Base-by-base conservation (phyloP, 306 rosid genomes). In the Acacia acuminata region DNA sequence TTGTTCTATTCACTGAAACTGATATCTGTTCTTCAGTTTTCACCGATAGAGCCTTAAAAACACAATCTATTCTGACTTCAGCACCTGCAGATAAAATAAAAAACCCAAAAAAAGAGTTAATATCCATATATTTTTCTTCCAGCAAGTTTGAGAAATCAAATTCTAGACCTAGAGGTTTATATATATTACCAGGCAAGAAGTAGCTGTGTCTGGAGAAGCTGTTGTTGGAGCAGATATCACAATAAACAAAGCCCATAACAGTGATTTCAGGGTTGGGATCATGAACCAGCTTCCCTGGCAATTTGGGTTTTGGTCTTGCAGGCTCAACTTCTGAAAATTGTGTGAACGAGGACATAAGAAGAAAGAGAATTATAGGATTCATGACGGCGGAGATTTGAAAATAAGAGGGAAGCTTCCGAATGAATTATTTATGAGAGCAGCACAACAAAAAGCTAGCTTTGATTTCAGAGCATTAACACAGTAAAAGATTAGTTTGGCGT, bases 211-310 rank as follows among this genome's bases (percentile, higher is more conserved):
- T 85, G 79, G 99, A 86, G 85, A 96, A 96, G 89, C 84, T 92
- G 85, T 93, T 93, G 89, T 90, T 95, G 88, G 90, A 92, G 94
- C 99, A 95, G 85, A 76, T 93, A 83, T 93, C 99, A 79, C 99
- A 95, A 47, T 93, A 95, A 81, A 95, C 99, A 83, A 93, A 91
- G 47, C 99, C 99, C 99, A 93, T 95, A 0, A 95, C 98, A 78
- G 94, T 86, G 77, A 95, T 95, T 76, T 93, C 94, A 42, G 97
- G 87, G 84, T 50, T 86, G 30, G 88, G 66, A 36, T 38, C 42
- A 38, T 12, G 5, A 73, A 43, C 68, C 34, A 87, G 24, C 81
- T 82, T 87, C 79, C 79, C 85, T 32, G 82, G 79, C 7, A 76
- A 72, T 55, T 79, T 87, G 53, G 85, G 17, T 79, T 51, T 88